Evolutionary conservation across 345 rosid species (phyloP).

Genomic region (Cardamine occulta): DNA sequence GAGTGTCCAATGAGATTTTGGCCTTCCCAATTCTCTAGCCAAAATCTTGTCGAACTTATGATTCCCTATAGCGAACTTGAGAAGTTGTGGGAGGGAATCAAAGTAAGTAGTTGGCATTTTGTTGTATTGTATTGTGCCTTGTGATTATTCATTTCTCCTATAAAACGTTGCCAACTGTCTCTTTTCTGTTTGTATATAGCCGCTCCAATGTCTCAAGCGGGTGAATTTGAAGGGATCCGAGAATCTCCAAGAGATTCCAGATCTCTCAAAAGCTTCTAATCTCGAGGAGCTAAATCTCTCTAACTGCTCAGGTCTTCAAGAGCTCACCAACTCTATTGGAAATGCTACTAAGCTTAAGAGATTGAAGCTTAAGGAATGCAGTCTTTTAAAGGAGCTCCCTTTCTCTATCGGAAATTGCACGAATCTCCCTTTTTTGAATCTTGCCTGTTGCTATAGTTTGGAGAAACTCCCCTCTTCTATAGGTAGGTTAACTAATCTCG

Average conservation of each 20-base stretch:
- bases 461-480: conserved; percentile 15
- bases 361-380: neutral
- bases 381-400: neutral
- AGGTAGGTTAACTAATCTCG: conserved; percentile 7
- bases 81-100: neutral
- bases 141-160: neutral
- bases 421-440: too few species aligned
- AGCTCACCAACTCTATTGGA: conserved; percentile 11
- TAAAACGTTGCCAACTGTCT: neutral
- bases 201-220: conserved; percentile 15
- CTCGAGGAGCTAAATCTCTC: conserved; percentile 23
- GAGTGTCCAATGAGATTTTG: conserved; percentile 26
- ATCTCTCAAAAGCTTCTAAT: conserved; percentile 30
- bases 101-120: neutral
- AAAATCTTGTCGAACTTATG: conserved; percentile 20
- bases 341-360: conserved; percentile 21
- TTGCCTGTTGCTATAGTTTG: neutral
- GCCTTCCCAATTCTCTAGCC: conserved; percentile 8
- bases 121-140: neutral
- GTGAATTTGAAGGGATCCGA: conserved; percentile 8
- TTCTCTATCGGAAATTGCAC: too few species aligned
- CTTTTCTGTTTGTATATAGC: conserved; percentile 13
- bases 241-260: conserved; percentile 29
- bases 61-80: neutral
- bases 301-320: neutral